Conservation (phyloP, 108 stramenopile genomes). For the Stephanodiscus triporus region DNA sequence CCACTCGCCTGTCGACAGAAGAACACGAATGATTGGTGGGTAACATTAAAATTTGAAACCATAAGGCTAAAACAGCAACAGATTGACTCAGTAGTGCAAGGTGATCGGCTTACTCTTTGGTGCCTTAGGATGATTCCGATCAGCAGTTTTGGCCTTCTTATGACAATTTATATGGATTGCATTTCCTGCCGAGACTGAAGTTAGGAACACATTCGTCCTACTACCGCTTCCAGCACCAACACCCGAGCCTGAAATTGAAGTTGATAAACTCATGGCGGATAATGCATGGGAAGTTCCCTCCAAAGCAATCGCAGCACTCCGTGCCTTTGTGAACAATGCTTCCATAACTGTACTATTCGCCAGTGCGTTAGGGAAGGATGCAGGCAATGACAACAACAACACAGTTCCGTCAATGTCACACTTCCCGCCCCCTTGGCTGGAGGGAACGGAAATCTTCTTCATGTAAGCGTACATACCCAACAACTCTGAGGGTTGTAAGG, state of each 20-base stretch:
- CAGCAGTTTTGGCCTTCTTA: conserved; percentile 62
- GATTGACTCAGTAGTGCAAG: not conserved
- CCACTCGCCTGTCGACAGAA: conserved; percentile 58
- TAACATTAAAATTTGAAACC: conserved; percentile 60
- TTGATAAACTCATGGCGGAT: conserved; percentile 27
- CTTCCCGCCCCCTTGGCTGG: conserved; percentile 53
- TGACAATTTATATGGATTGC: conserved; percentile 77
- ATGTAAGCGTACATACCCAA: conserved; percentile 85
- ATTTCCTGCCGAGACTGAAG: conserved; percentile 83
- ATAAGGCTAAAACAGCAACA: conserved; percentile 62
- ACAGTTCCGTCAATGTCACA: conserved; percentile 68
- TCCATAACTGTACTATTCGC: conserved; percentile 27
- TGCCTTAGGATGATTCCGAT: conserved; percentile 74
- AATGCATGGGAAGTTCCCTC: conserved; percentile 43
- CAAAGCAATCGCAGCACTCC: conserved; percentile 56
- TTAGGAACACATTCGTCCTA: conserved; percentile 50
- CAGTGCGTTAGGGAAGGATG: conserved; percentile 49
- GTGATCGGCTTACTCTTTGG: conserved; percentile 62
- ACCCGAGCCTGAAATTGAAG: conserved; percentile 33
- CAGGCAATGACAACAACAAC: conserved; percentile 63
- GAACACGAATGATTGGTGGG: not conserved
- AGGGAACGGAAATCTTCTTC: conserved; percentile 74
- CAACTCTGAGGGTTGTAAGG: conserved; percentile 75
- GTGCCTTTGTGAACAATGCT: conserved; percentile 52
- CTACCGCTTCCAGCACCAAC: conserved; percentile 40